phyloP scores from a whole-genome alignment of 2,329 filamentous ascomycete genomes.

The Colletotrichum sp. region DNA sequence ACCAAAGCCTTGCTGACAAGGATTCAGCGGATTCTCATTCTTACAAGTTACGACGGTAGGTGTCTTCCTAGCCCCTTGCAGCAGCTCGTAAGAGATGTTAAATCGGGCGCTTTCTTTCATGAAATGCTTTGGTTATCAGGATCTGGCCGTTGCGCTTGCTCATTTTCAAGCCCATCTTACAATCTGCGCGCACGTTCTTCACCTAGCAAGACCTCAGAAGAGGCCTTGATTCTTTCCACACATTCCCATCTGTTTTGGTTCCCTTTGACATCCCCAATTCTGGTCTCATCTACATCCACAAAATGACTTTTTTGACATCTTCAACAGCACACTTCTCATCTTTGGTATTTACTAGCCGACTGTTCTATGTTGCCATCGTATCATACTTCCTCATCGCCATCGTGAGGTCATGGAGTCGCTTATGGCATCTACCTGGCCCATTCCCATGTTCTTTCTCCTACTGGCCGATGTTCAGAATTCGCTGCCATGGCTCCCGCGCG shows the following conservation, averaged over 20 bases:
- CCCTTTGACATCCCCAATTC: neutral
- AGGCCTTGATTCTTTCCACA: neutral
- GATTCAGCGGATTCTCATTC: too few species aligned
- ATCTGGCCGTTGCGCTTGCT: neutral
- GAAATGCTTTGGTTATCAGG: neutral
- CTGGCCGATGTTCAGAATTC: constrained; percentile 1
- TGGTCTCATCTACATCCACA: neutral
- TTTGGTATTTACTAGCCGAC: neutral
- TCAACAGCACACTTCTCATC: neutral
- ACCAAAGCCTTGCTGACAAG: too few species aligned
- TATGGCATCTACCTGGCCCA: neutral
- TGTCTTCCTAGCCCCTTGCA: neutral
- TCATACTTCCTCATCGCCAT: neutral
- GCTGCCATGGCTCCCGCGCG: neutral
- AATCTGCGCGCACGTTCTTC: neutral
- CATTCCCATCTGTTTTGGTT: neutral
- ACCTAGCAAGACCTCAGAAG: neutral
- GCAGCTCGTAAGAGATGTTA: neutral
- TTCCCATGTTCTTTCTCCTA: neutral
- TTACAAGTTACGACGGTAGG: too few species aligned
- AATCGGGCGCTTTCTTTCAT: neutral
- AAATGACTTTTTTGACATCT: neutral
- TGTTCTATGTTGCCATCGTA: neutral
- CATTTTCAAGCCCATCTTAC: neutral
- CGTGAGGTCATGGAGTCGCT: neutral